Evolutionary conservation across 768 basidiomycete genomes (phyloP), one percentile per base, ranked within the genome.

Genomic region (Lactifluus hygrophoroides): DNA sequence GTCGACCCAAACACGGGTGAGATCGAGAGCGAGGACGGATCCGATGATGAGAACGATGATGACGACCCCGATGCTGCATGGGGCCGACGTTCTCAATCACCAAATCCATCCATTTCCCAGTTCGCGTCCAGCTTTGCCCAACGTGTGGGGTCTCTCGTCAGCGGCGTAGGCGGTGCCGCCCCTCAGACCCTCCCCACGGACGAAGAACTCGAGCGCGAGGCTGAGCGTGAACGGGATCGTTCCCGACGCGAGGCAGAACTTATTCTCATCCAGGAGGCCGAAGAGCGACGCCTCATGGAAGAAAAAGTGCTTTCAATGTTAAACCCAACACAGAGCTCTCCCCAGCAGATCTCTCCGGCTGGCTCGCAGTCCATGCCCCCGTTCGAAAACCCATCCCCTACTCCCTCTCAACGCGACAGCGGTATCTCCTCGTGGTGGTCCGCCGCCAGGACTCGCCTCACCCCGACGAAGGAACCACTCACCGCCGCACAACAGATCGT

Each of bases 401-500:
- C 82, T 2, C 67, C 75, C 9, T 84, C 84, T 6, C 78, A 83
- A 65, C 86, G 86, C 70, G 87, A 85, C n/a, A 67, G 69, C 2
- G 66, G 61, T 1, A 11, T 30, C 37, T 23, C 56, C 7, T 57
- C 56, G 0, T 92, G 90, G 90, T 90, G 89, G 86, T 70, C 79
- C 11, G 75, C 81, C 3, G 82, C 89, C 19, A 91, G 88, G 76
- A 81, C 80, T 63, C 82, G 74, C 64, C 77, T 93, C 10, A 90
- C 88, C 0, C 88, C 90, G 2, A 85, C 85, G 13, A 92, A 90
- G 65, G 84, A 87, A 14, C 70, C 74, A 1, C 80, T 89, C n/a
- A 92, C 90, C 0, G 88, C 90, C 9, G 90, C 90, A 0, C 90
- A 92, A 66, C 88, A 90, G 64, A 77, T 93, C 54, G 83, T 91